phyloP scores from a whole-genome alignment of 352 stramenopile genomes.

The Globisporangium rhizosaccharum region DNA sequence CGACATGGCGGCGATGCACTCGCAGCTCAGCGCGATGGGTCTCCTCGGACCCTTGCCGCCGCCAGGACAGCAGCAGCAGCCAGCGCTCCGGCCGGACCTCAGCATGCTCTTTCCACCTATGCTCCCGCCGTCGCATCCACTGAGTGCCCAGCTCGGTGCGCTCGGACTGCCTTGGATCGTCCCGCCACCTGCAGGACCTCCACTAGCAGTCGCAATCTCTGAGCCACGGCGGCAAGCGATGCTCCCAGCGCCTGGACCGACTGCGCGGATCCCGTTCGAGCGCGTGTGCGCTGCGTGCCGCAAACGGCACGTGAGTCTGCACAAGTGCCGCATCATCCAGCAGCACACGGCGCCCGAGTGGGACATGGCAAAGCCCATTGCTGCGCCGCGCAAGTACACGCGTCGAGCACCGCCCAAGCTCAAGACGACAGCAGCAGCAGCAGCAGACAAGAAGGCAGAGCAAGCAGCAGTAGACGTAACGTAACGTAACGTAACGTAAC shows the following conservation, averaged over 20 bases:
- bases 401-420: slow-evolving; percentile 6
- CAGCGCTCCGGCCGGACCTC: slow-evolving; percentile 15
- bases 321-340: slow-evolving; percentile 59
- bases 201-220: not conserved
- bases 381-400: slow-evolving; percentile 16
- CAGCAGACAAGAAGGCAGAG: too few relatives aligned
- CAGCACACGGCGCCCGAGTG: slow-evolving; percentile 69
- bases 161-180: slow-evolving; percentile 14
- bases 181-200: not conserved
- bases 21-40: slow-evolving; percentile 5
- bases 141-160: not conserved
- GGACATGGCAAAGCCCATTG: slow-evolving; percentile 8
- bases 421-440: not conserved
- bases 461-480: too few relatives aligned
- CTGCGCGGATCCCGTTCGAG: slow-evolving; percentile 32
- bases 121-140: slow-evolving; percentile 8
- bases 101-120: slow-evolving; percentile 34
- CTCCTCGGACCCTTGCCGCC: slow-evolving; percentile 8
- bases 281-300: slow-evolving; percentile 67
- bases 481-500: too few relatives aligned
- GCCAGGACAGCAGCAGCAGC: slow-evolving; percentile 13
- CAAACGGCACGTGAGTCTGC: slow-evolving; percentile 58
- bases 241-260: slow-evolving; percentile 1
- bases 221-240: not conserved
- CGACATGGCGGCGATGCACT: not conserved